Conservation (phyloP, 305 asterid species). For the Fraxinus sp. region DNA sequence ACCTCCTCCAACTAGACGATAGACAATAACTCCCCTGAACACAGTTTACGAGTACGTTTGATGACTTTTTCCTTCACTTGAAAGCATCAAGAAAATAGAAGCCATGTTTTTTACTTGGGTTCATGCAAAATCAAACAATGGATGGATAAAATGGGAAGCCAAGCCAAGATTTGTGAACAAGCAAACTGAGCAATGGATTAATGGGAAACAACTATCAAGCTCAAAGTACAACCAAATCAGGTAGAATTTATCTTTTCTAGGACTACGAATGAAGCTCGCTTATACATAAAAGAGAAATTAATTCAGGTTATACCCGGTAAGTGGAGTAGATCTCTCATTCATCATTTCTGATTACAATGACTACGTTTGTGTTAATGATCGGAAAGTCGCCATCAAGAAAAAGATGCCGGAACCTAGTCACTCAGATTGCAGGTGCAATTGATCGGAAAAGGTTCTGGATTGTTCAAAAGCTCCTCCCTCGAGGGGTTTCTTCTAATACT, state of each 20-base stretch:
- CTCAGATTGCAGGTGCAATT: slow-evolving; percentile 6
- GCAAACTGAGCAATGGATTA: not conserved
- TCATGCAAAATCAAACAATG: not conserved
- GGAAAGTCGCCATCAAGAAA: slow-evolving; percentile 27
- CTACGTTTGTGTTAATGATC: slow-evolving; percentile 24
- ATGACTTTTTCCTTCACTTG: not conserved
- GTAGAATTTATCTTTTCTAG: not conserved
- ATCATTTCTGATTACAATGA: slow-evolving; percentile 16
- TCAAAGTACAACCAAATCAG: not conserved
- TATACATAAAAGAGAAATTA: slow-evolving; percentile 7
- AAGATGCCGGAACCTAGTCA: slow-evolving; percentile 62
- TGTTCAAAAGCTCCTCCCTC: slow-evolving; percentile 27
- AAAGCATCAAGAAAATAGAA: not conserved
- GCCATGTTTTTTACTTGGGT: not conserved
- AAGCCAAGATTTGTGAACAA: not conserved
- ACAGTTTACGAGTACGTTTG: not conserved
- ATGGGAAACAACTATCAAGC: slow-evolving; percentile 1
- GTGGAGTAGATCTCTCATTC: not conserved
- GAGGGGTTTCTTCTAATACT: slow-evolving; percentile 46
- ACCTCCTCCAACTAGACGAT: not conserved
- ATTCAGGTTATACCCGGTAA: not conserved
- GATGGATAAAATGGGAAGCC: not conserved
- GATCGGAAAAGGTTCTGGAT: slow-evolving; percentile 50
- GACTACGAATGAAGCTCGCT: slow-evolving; percentile 7
- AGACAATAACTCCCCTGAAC: not conserved